Evolutionary conservation across 2,329 filamentous ascomycete genomes (phyloP), one percentile per base, ranked within the genome.

Genomic region (Neurospora sp.): DNA sequence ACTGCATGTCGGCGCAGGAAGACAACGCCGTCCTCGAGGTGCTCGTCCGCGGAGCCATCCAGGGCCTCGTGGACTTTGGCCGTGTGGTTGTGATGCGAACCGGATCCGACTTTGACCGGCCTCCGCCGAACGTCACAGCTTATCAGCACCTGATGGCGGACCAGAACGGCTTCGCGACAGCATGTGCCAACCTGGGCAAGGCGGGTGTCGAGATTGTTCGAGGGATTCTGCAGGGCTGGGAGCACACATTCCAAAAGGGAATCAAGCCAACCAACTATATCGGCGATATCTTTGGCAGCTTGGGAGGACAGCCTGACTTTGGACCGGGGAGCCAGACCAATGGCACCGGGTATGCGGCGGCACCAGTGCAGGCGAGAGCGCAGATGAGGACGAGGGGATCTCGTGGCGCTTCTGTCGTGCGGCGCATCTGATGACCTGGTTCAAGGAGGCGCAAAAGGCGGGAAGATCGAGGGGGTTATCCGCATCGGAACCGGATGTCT

Each of bases 1-100:
- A 92, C 80, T 92, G 90, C 80, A 87, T 89, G 79, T 90, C 86
- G 1, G 89, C 89, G 0, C 90, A 92, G 77, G 91, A 92, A 78
- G 90, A 92, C 76, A 91, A 89, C 74, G 90, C 89, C 0, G 86
- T 86, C 0, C 84, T 92, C 0, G 89, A 90, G 74, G 89, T 86
- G 5, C 80, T 92, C 37, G 78, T 91, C 23, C 85, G 90, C 12
- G 85, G 84, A 1, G 85, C 88, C 0, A 79, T 85, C 28, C 81
- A 83, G 72, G 84, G 85, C 2, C 75, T 87, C 4, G 85, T 89
- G 4, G 91, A 92, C 77, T 92, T 91, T 78, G 78, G 82, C 5
- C 85, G 91, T 3, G 84, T 91, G 72, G 89, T 92, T 69, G 79
- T 92, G 70, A 87, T 92, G 84, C 85, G 91, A 37, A 88, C 88